Conservation (phyloP, 225 moss, liverwort and hornwort genomes). For the Neckera pumila region DNA sequence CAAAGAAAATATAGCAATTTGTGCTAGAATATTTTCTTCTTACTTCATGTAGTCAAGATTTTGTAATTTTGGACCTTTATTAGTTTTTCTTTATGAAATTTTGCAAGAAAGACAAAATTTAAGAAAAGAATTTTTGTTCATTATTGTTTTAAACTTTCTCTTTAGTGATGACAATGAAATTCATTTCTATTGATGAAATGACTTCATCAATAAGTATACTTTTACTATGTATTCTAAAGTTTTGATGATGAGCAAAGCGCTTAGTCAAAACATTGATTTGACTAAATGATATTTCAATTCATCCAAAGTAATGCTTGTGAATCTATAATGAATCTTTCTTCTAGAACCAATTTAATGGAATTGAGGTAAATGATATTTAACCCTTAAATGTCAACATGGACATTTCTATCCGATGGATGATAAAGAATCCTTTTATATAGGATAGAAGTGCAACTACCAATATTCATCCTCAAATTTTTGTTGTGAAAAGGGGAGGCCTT, state of each 20-base stretch:
- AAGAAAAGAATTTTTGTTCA: background rate
- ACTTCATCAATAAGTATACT: too few species aligned
- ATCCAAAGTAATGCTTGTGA: background rate
- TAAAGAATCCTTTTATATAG: too few species aligned
- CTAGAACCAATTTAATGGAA: background rate
- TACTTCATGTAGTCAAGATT: too few species aligned
- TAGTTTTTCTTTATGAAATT: background rate
- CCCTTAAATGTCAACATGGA: too few species aligned
- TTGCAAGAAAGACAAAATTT: accelerated
- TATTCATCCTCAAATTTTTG: too few species aligned
- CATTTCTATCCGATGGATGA: too few species aligned
- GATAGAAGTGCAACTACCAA: too few species aligned
- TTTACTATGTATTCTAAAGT: accelerated
- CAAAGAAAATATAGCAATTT: background rate
- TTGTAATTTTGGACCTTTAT: background rate
- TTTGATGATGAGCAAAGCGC: background rate
- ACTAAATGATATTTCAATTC: background rate
- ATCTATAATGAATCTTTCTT: background rate
- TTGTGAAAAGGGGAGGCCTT: too few species aligned
- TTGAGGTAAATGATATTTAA: too few species aligned
- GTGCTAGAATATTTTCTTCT: background rate
- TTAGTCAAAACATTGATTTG: background rate
- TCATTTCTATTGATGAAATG: too few species aligned
- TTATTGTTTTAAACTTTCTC: too few species aligned
- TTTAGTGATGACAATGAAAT: background rate